Base-by-base conservation (phyloP, 1,284 basidiomycete genomes). In the Austroboletus niveus region DNA sequence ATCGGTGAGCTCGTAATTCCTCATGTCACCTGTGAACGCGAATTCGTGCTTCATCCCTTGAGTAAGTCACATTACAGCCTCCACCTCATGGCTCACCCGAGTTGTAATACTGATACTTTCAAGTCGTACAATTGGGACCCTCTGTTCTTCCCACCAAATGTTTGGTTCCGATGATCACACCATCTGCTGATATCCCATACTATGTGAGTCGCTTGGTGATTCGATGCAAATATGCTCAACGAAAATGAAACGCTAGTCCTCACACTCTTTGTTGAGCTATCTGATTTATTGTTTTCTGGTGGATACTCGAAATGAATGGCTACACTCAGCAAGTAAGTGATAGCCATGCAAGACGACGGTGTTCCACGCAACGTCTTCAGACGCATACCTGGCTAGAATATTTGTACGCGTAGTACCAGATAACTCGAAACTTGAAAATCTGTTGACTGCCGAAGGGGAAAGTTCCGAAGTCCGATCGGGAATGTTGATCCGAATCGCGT, bases 111-210 rank as follows among this genome's bases (percentile, higher is more conserved):
- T 0, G 70, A 70, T n/a, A 55, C 67, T 2, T 78, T 72, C 61
- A 69, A 57, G 35, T 46, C 61, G 1, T 81, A 77, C 65, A 66
- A 70, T 2, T 88, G 86, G 86, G 64, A 74, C 20, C 84, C 86
- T 8, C 85, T 85, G 0, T 88, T 87, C 71, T 76, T 84, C 57
- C 54, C 82, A 15, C 81, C 83, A 2, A 87, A 87, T 55, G 35
- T 15, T 57, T 75, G 29, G 77, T 81, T 4, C 85, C 85, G 1
- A 69, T 85, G 51, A 70, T 87, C 24, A 84, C 85, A 5, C 85
- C 85, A 1, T 63, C 70, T 1, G 61, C 69, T 8, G 80, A 69
- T 45, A 70, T 88, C 24, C 85, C 85, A 4, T 87, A 87, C 60
- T 87, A 79, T 74, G 84, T 85, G 57, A 60, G 82, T 65, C 30